Conservation (phyloP, 1,139 yeast species). For the Nakaseomyces delphensis region DNA sequence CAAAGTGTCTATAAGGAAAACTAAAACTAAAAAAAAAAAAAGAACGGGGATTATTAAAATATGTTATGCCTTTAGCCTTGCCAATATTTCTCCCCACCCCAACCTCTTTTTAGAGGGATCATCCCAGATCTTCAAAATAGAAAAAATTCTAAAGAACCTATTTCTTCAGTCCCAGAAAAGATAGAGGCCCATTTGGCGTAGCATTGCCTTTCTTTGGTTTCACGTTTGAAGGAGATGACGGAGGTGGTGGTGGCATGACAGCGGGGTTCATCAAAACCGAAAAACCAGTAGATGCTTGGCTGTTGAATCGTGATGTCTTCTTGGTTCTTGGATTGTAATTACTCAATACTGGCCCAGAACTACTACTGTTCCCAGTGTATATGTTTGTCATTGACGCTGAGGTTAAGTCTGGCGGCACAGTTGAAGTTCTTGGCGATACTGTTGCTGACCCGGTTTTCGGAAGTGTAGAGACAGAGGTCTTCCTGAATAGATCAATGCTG, state of each 20-base stretch:
- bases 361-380: neutral
- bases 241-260: conserved; percentile 7
- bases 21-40: too few species aligned
- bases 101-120: too few species aligned
- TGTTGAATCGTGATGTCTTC: conserved; percentile 6
- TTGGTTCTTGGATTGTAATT: neutral
- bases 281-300: conserved; percentile 4
- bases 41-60: too few species aligned
- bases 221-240: conserved; percentile 2
- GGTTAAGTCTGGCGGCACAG: neutral
- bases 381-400: neutral
- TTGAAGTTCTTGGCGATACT: conserved; percentile 6
- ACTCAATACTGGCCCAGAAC: neutral
- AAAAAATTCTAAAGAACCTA: too few species aligned
- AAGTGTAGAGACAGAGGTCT: neutral
- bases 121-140: too few species aligned
- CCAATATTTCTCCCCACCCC: too few species aligned
- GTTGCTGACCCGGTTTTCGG: neutral
- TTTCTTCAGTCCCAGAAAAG: conserved; percentile 4
- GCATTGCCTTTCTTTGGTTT: neutral
- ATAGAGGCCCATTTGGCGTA: neutral
- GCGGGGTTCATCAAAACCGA: conserved; percentile 8
- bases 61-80: neutral
- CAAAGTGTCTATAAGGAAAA: neutral
- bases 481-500: conserved; percentile 5